These are phyloP conservation scores for Talaromyces stipitatus DNA, from an alignment of 495 filamentous ascomycete species.

Conservation along the genomic window DNA sequence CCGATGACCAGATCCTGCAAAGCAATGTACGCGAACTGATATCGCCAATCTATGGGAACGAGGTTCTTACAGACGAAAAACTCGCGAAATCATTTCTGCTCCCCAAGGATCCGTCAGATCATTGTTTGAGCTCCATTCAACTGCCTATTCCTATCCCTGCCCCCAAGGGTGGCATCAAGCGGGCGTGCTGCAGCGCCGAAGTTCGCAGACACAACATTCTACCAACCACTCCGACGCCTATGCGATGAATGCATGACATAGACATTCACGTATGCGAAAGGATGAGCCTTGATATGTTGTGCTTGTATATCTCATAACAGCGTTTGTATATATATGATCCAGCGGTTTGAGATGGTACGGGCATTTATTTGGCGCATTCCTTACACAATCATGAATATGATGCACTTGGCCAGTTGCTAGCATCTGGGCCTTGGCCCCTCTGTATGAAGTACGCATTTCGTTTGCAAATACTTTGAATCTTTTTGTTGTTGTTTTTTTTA, in stretches of 20 bases:
- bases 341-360: conserved; percentile 2
- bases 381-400: not conserved
- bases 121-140: conserved; percentile 15
- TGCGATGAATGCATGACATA: not conserved
- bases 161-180: conserved; percentile 37
- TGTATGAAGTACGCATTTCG: conserved; percentile 4
- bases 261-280: not conserved
- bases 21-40: conserved; percentile 62
- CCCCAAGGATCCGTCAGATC: conserved; percentile 10
- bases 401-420: not conserved
- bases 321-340: conserved; percentile 3
- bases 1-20: conserved; percentile 61
- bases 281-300: not conserved
- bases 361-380: conserved; percentile 1
- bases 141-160: conserved; percentile 16
- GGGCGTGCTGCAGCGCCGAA: conserved; percentile 29
- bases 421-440: not conserved
- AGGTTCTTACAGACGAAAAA: conserved; percentile 30
- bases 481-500: not conserved
- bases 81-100: conserved; percentile 34
- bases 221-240: not conserved
- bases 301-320: conserved; percentile 2
- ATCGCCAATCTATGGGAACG: conserved; percentile 20
- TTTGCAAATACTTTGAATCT: not conserved
- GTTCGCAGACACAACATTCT: conserved; percentile 2